phyloP scores from a whole-genome alignment of 768 basidiomycete species.

The Tricholoma saponaceum region DNA sequence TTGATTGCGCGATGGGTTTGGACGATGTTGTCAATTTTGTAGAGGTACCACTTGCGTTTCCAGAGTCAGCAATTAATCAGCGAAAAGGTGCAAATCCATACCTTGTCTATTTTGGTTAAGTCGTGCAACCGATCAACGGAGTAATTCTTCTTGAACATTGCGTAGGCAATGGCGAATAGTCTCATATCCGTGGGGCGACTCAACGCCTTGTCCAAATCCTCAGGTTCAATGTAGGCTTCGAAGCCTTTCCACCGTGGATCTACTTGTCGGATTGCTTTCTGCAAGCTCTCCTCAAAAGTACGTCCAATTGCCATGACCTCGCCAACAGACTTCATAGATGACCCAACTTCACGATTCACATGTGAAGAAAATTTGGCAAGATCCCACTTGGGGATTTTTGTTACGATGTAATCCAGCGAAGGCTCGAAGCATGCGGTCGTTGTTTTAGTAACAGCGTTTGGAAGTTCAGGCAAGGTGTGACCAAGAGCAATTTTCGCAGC shows the following conservation, averaged over 20 bases:
- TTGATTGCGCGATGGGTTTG: conserved; percentile 77
- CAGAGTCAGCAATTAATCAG: neutral
- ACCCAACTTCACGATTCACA: conserved; percentile 92
- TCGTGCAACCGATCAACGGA: conserved; percentile 88
- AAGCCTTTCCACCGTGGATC: conserved; percentile 97
- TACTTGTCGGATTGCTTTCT: conserved; percentile 97
- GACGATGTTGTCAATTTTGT: conserved; percentile 99
- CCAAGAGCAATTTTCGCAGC: conserved; percentile 99
- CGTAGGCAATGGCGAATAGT: conserved; percentile 94
- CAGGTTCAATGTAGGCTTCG: conserved; percentile 86
- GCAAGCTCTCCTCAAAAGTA: conserved; percentile 97
- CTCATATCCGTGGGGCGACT: conserved; percentile 90
- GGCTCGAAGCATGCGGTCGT: conserved; percentile 99
- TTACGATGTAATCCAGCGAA: conserved; percentile 97
- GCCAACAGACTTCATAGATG: conserved; percentile 98
- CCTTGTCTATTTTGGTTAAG: conserved; percentile 98
- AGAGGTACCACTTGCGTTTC: conserved; percentile 80
- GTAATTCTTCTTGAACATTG: conserved; percentile 93
- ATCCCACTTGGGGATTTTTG: conserved; percentile 99
- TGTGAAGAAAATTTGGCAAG: conserved; percentile 94
- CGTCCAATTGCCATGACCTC: conserved; percentile 99
- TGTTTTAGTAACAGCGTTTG: conserved; percentile 98
- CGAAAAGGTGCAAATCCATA: conserved; percentile 20
- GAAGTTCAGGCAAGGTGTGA: conserved; percentile 94
- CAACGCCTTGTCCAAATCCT: conserved; percentile 80